Evolutionary conservation across 2,329 filamentous ascomycete genomes (phyloP), one percentile per base, ranked within the genome.

Genomic region (Fusarium globosum): DNA sequence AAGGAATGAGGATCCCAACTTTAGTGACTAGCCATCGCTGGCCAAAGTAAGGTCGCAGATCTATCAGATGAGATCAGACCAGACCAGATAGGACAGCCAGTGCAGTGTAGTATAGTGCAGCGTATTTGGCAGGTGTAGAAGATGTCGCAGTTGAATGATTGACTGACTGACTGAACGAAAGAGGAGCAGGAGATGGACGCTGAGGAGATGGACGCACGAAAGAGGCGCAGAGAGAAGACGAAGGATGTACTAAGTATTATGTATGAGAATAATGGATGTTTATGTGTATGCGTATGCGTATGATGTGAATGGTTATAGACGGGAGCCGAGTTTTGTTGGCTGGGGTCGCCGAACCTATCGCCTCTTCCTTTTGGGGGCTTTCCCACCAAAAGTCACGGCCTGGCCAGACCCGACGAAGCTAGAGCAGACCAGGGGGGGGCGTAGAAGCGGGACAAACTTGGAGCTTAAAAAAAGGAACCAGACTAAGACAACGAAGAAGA

Each of bases 1-100:
- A 53, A 74, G 71, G 60, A 74, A 71, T 65, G 71, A 67, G 58
- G 52, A 65, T 73, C 55, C 59, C 53, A 73, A 48, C 46, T 72
- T 76, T 56, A 75, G 62, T 63, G 68, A 62, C 43, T 72, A 61
- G 74, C 74, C 74, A 76, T 76, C 55, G 62, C 73, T 72, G 62
- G 65, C 72, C 53, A 36, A 64, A 62, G 60, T 64, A 38, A 58
- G 58, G 61, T 68, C 57, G 64, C 62, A 74, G 57, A 59, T 68
- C 63, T 43, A 39, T 33, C 26, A 42, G 51, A 45, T 41, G 20
- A 21, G 48, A 21, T 33, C 30, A 33, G 12, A 33, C 9, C 28
- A 28, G 28, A 28, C 28, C 28, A 28, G 56, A 60, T 26, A 45
- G 41, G 23, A 53, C 23, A 26, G 35, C 35, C 18, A 38, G 33